A percentile compares a stretch with the other conserved stretches of the same genome.
phyloP scores from a whole-genome alignment of 164 flowering plant genomes.

The Liquidambar formosana region DNA sequence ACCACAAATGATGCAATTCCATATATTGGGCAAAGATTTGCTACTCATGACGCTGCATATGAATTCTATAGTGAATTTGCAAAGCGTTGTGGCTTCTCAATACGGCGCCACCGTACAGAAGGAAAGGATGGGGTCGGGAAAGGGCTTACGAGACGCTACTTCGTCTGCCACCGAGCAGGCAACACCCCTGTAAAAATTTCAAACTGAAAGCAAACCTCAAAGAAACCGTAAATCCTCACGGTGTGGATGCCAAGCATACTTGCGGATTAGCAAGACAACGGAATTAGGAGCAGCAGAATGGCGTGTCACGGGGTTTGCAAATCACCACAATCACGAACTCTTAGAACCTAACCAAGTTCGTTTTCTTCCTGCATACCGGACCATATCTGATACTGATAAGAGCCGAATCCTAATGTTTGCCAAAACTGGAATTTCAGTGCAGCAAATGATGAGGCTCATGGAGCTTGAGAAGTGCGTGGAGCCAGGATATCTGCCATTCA shows the following conservation, averaged over 20 bases:
- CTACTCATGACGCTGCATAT: constrained; percentile 88
- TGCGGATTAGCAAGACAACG: constrained; percentile 76
- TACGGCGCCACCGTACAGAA: constrained; percentile 87
- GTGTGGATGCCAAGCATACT: constrained; percentile 91
- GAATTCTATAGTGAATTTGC: constrained; percentile 91
- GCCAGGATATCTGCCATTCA: constrained; percentile 91
- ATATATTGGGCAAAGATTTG: constrained; percentile 81
- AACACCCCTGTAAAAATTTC: constrained; percentile 76
- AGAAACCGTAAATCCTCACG: constrained; percentile 88
- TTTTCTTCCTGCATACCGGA: constrained; percentile 89
- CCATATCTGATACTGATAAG: constrained; percentile 81
- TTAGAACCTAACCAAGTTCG: constrained; percentile 89
- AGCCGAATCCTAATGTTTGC: constrained; percentile 85
- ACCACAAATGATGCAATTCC: constrained; percentile 61
- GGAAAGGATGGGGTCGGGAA: constrained; percentile 97
- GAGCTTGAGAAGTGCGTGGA: constrained; percentile 94
- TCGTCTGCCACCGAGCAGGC: constrained; percentile 97
- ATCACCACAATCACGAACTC: constrained; percentile 90
- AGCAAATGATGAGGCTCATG: constrained; percentile 94
- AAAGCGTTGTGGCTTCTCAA: constrained; percentile 83
- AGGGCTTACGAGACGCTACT: constrained; percentile 90
- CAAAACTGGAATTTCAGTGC: constrained; percentile 91
- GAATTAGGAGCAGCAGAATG: constrained; percentile 76
- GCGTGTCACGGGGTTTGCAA: constrained; percentile 88
- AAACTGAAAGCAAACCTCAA: constrained; percentile 72